Percentiles rank a stretch among this genome's conserved stretches.
Evolutionary conservation across 225 moss, liverwort and hornwort species (phyloP).

Genomic region (Lunularia cruciata): DNA sequence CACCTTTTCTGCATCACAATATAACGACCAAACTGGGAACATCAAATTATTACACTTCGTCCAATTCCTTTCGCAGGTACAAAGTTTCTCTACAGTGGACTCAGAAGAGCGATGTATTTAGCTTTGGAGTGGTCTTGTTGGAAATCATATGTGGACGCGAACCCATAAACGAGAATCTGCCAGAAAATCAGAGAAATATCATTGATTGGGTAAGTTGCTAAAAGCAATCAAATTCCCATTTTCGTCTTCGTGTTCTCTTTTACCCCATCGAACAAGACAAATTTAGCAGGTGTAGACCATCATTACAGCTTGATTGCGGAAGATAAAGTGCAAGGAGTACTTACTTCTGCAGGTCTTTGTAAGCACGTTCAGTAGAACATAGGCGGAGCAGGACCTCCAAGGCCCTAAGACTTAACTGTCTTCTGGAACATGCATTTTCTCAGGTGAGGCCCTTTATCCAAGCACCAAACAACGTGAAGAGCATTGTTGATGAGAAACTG

Average conservation of each 20-base stretch:
- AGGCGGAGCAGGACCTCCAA: not conserved
- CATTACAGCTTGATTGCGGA: no score
- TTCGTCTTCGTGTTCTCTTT: no score
- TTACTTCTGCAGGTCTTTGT: not conserved
- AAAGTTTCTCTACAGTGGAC: not conserved
- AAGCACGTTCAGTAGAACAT: no score
- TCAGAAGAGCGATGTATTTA: not conserved
- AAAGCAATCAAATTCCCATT: not conserved
- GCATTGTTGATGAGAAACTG: not conserved
- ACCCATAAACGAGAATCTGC: not conserved
- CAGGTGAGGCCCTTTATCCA: constrained; percentile 2
- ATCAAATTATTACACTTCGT: not conserved
- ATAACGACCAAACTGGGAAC: not conserved
- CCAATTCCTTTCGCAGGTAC: not conserved
- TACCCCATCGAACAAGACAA: no score
- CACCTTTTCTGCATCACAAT: not conserved
- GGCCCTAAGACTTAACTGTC: not conserved
- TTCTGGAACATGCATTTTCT: not conserved
- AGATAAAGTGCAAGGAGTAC: not conserved
- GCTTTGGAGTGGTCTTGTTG: constrained; percentile 7
- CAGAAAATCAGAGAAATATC: not conserved
- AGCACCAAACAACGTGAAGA: constrained; percentile 2
- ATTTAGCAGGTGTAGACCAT: no score
- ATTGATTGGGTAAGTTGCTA: not conserved
- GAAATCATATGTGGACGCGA: constrained; percentile 4